phyloP scores from a whole-genome alignment of 75 land plant species.

The Larix kaempferi region DNA sequence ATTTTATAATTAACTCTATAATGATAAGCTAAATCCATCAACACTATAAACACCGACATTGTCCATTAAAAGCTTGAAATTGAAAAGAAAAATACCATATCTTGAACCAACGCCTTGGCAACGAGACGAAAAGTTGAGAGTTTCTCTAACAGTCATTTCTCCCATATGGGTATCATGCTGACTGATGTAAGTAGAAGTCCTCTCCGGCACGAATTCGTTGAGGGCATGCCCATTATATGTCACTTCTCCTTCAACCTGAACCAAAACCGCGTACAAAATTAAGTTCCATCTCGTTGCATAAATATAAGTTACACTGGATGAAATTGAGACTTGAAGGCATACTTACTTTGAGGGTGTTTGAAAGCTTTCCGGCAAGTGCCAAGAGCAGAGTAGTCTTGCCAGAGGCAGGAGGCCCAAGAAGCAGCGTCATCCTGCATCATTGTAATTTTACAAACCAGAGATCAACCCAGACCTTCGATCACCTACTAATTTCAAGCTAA shows the following conservation, averaged over 20 bases:
- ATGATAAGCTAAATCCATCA: not conserved
- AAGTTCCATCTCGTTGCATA: too few species aligned
- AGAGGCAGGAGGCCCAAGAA: slow-evolving; percentile 75
- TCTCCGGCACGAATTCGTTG: slow-evolving; percentile 56
- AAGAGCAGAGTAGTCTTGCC: slow-evolving; percentile 74
- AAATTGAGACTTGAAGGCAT: too few species aligned
- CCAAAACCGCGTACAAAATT: too few species aligned
- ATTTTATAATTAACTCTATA: too few species aligned
- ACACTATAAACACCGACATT: slow-evolving; percentile 35
- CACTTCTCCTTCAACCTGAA: too few species aligned
- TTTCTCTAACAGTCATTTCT: slow-evolving; percentile 62
- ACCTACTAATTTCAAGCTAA: not conserved
- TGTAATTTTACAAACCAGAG: not conserved
- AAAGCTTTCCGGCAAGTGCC: slow-evolving; percentile 70
- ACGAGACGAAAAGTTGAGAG: slow-evolving; percentile 52
- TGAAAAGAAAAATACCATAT: slow-evolving; percentile 19
- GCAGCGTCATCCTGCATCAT: slow-evolving; percentile 60
- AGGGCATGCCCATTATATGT: slow-evolving; percentile 49
- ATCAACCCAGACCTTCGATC: not conserved
- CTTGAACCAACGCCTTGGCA: slow-evolving; percentile 51
- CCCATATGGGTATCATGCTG: slow-evolving; percentile 50
- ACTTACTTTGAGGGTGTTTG: slow-evolving; percentile 41
- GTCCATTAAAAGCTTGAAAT: not conserved
- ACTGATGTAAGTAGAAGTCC: slow-evolving; percentile 52
- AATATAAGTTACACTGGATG: too few species aligned